These are phyloP conservation scores for Russula brevipes DNA, from an alignment of 768 basidiomycete genomes.

Conservation along the genomic window DNA sequence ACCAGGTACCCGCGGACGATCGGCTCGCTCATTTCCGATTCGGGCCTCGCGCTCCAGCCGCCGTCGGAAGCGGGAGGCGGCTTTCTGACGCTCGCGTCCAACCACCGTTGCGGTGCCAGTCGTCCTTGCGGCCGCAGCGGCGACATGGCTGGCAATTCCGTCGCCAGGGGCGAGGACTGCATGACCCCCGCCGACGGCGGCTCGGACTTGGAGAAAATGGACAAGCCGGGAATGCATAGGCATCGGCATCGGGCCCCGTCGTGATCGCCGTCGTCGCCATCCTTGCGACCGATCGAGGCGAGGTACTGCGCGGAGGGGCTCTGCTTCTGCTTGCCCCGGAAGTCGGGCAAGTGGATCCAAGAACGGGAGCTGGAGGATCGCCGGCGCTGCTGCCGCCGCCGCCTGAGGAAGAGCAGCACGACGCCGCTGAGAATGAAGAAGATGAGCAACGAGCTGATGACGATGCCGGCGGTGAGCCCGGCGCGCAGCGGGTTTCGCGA, in stretches of 20 bases:
- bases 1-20: slow-evolving; percentile 2
- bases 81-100: not conserved
- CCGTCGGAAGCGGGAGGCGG: not conserved
- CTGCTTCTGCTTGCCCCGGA: not conserved
- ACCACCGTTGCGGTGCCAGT: no score
- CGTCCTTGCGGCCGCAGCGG: no score
- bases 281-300: not conserved
- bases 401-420: not conserved
- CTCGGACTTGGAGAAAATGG: no score
- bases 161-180: no score
- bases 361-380: not conserved
- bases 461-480: not conserved
- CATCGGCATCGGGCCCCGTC: no score
- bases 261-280: no score
- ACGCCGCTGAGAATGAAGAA: not conserved
- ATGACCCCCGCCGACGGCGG: no score
- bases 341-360: not conserved
- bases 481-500: not conserved
- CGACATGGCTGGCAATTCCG: no score
- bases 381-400: not conserved
- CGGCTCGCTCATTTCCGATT: no score
- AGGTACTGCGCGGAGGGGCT: slow-evolving; percentile 4
- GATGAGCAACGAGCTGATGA: not conserved
- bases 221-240: no score
- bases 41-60: not conserved